Evolutionary conservation across 495 filamentous ascomycete genomes (phyloP), one percentile per base, ranked within the genome.

Genomic region (Daldinia vernicosa): DNA sequence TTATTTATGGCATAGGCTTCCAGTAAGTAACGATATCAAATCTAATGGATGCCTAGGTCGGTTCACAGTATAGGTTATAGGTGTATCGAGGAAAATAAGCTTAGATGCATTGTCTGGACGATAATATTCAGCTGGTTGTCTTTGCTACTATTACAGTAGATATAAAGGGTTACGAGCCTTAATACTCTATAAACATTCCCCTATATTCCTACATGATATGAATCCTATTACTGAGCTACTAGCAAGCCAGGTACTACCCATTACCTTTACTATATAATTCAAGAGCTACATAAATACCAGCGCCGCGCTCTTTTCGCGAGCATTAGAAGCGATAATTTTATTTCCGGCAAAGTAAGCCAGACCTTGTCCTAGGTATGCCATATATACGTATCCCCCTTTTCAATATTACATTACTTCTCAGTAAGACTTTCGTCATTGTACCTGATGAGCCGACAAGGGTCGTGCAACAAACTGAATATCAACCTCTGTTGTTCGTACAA

Each of bases 401-500:
- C 28, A 15, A 26, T 58, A 52, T 57, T 68, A 61, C 17, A 51
- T 62, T 50, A 67, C 55, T 47, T 33, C 55, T 50, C 30, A 28
- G 2, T 45, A 40, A 17, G 14, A 12, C 4, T 12, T 11, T 28
- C 26, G 9, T 33, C 52, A 66, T 37, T 68, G 22, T 15, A 40
- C 32, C 1, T 26, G 28, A 7, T 47, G 47, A 56, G 60, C 54
- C 4, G 69, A 22, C 14, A 47, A 37, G 12, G 69, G 69, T 19
- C 66, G 57, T 9, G 62, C 28, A 22, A 62, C 70, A 35, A 56
- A 60, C 71, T 75, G 37, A 27, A 72, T 59, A 52, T 69, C 12
- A 64, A 83, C 78, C 33, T 84, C 79, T 40, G 75, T 82, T 35
- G 78, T 77, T 24, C 79, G 74, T 60, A 83, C 73, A 57, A 83